Percentiles rank a stretch among this genome's conserved stretches.
These are phyloP conservation scores for Globisporangium recalcitrans DNA, from an alignment of 352 stramenopile species.

Conservation along the genomic window DNA sequence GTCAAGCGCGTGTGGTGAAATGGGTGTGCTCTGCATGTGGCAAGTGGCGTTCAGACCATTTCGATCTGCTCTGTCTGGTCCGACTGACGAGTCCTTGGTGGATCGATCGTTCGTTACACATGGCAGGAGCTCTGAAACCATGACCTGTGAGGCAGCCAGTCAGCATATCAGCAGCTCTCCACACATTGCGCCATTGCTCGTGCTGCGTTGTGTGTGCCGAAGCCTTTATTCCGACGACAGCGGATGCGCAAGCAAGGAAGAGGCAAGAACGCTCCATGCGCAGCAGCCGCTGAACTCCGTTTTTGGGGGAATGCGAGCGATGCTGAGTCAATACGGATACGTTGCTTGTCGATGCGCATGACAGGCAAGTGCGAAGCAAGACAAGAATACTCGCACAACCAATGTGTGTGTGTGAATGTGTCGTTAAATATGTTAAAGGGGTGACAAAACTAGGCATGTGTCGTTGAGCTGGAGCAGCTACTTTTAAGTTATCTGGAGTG, in stretches of 20 bases:
- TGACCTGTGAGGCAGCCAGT: not conserved
- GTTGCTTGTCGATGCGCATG: not conserved
- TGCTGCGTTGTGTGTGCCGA: not conserved
- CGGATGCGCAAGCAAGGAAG: not conserved
- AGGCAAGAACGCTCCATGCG: not conserved
- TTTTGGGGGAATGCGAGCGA: too few relatives aligned
- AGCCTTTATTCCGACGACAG: not conserved
- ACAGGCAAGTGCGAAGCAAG: not conserved
- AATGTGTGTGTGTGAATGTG: not conserved
- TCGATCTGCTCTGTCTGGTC: not conserved
- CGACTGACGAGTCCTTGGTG: not conserved
- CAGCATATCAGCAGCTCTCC: not conserved
- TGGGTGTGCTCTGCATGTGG: not conserved
- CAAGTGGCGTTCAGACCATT: not conserved
- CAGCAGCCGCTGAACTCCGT: not conserved
- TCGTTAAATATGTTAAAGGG: not conserved
- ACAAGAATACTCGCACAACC: not conserved
- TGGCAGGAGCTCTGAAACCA: not conserved
- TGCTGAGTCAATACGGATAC: not conserved
- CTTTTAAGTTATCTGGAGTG: slow-evolving; percentile 7
- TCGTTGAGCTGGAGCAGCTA: not conserved
- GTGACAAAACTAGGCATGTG: slow-evolving; percentile 3
- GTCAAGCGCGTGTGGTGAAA: not conserved
- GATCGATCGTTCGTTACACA: not conserved
- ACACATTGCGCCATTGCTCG: not conserved